These are phyloP conservation scores for Purpureocillium takamizusanense DNA, from an alignment of 2,329 filamentous ascomycete genomes.

Conservation along the genomic window DNA sequence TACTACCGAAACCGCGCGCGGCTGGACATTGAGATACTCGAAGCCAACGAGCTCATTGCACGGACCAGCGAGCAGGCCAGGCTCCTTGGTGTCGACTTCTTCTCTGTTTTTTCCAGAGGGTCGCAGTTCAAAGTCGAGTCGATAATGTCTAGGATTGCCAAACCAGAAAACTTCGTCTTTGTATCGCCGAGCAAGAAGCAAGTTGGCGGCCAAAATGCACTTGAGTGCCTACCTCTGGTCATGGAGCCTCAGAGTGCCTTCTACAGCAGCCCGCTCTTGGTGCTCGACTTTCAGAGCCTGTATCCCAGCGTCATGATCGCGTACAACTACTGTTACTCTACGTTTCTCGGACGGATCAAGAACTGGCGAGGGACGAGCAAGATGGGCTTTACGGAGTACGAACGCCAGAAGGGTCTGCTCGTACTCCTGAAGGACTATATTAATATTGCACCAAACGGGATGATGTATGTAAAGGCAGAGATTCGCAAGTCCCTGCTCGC, in stretches of 20 bases:
- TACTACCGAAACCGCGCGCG: conserved; percentile 71
- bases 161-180: conserved; percentile 88
- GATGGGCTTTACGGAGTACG: conserved; percentile 88
- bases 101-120: conserved; percentile 86
- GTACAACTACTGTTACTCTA: conserved; percentile 98
- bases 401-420: conserved; percentile 64
- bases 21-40: conserved; percentile 82
- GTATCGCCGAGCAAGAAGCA: conserved; percentile 87
- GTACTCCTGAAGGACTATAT: conserved; percentile 74
- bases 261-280: conserved; percentile 80
- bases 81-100: conserved; percentile 90
- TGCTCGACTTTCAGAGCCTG: conserved; percentile 90
- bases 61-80: conserved; percentile 92
- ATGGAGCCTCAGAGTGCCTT: conserved; percentile 97
- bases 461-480: conserved; percentile 84
- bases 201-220: conserved; percentile 85
- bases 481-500: conserved; percentile 85
- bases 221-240: conserved; percentile 88
- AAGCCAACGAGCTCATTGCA: conserved; percentile 79
- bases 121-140: conserved; percentile 99
- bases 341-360: conserved; percentile 77
- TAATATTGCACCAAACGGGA: conserved; percentile 90
- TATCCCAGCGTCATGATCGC: conserved; percentile 99
- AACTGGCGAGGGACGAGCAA: conserved; percentile 89
- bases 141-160: conserved; percentile 96